Evolutionary conservation across 441 rosid genomes (phyloP).

Genomic region (Erysimum cheiri): DNA sequence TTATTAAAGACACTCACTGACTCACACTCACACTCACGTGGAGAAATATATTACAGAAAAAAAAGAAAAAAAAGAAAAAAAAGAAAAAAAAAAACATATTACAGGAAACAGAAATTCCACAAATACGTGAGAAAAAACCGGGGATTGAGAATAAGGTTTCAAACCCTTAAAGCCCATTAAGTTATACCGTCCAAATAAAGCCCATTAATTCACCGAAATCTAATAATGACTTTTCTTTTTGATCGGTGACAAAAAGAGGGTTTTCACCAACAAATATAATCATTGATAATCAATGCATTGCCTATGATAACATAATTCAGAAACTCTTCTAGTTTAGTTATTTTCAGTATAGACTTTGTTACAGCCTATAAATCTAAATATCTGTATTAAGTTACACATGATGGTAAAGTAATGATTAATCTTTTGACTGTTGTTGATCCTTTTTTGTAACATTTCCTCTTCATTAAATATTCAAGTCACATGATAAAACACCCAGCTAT

Average conservation of each 20-base stretch:
- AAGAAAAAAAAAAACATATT: neutral
- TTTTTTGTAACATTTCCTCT: neutral
- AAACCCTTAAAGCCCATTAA: neutral
- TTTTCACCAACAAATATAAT: neutral
- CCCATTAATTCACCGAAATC: constrained; percentile 5
- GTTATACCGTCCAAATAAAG: neutral
- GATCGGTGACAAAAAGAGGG: neutral
- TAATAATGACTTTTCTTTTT: neutral
- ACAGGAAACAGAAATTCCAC: constrained; percentile 6
- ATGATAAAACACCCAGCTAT: constrained; percentile 23
- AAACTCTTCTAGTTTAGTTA: neutral
- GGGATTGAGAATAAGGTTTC: neutral
- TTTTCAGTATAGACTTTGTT: neutral
- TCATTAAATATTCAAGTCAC: constrained; percentile 16
- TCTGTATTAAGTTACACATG: neutral
- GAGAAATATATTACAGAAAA: neutral
- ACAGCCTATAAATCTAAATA: constrained; percentile 1
- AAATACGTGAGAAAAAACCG: neutral
- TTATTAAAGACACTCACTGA: no score
- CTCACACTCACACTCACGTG: neutral
- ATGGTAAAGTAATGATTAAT: neutral
- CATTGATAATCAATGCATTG: neutral
- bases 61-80: neutral
- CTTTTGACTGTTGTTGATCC: neutral
- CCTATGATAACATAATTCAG: neutral